These are phyloP conservation scores for Salisapilia sapeloensis DNA, from an alignment of 352 stramenopile species.

Conservation along the genomic window DNA sequence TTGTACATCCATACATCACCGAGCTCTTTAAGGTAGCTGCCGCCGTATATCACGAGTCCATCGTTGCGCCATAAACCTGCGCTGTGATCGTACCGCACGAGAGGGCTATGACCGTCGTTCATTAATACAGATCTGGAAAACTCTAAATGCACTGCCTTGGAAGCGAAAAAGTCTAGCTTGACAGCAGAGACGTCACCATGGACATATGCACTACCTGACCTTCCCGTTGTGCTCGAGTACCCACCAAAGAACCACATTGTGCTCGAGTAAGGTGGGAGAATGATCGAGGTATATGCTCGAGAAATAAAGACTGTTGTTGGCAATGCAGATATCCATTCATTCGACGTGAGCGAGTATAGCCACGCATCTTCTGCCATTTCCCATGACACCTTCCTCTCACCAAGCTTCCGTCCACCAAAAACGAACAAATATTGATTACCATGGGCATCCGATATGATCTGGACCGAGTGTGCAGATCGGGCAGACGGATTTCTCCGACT, in stretches of 20 bases:
- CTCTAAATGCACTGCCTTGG: too few species aligned
- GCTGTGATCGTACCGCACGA: constrained; percentile 49
- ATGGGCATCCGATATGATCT: constrained; percentile 11
- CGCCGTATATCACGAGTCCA: constrained; percentile 47
- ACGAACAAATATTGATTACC: constrained; percentile 22
- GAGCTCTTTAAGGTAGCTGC: constrained; percentile 49
- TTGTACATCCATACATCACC: constrained; percentile 62
- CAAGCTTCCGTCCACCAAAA: constrained; percentile 35
- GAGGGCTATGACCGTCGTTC: constrained; percentile 15
- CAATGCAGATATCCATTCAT: constrained; percentile 15
- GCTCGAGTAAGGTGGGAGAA: constrained; percentile 13
- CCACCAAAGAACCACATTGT: constrained; percentile 63
- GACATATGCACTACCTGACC: constrained; percentile 43
- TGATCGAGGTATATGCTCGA: constrained; percentile 45
- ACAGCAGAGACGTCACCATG: constrained; percentile 42
- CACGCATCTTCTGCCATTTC: constrained; percentile 31
- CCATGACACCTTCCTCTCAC: constrained; percentile 18
- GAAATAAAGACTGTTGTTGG: constrained; percentile 6
- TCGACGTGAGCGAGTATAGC: constrained; percentile 30
- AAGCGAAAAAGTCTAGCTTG: constrained; percentile 7
- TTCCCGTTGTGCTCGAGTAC: constrained; percentile 35
- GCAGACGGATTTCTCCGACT: constrained; percentile 10
- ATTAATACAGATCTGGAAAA: constrained; percentile 6
- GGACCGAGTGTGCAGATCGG: constrained; percentile 46
- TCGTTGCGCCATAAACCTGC: constrained; percentile 21